Base-by-base conservation (phyloP, 768 basidiomycete species). In the Suillus bovinus region DNA sequence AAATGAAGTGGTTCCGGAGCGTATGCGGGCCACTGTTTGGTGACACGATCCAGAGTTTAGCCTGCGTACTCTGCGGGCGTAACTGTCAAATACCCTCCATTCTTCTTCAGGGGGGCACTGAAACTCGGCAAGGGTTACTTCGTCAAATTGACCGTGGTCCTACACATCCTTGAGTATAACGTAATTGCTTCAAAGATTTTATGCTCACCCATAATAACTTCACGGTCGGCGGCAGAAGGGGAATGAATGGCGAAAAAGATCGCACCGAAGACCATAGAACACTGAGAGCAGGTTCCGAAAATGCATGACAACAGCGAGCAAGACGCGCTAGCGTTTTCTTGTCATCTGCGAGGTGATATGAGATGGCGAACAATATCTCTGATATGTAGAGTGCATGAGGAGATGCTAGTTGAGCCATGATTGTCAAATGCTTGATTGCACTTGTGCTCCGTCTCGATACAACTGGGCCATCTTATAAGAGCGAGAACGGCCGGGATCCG, bases 251-350 rank as follows among this genome's bases (percentile, higher is more conserved):
- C 27, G 39, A 47, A 17, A 66, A 66, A 13, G 67, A 63, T 29
- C 54, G 57, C 64, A 69, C 68, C 11, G 62, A 57, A 24, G 61
- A 67, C 67, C 64, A 68, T 24, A 68, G 57, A 16, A 59, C 59
- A 27, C 61, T 64, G n/a, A 68, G 67, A 10, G 67, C 55, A 41
- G 57, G 53, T 17, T 9, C 44, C n/a, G 47, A 66, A 10, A 66
- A 29, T 11, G 47, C 61, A 36, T 60, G 61, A 8, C 64, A 66
- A 9, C 56, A 66, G 36, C 24, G 60, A 27, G 57, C 67, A 14
- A 68, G 49, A 61, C 56, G 49, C 16, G 53, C 47, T n/a, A 50
- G 53, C 31, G 27, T 47, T 39, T 49, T 61, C 59, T 55, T 65
- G 54, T 68, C 58, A n/a, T 69, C 52, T 42, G 36, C 34, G 14